Evolutionary conservation across 2,329 filamentous ascomycete species (phyloP).

Genomic region (Elsinoe fawcettii): DNA sequence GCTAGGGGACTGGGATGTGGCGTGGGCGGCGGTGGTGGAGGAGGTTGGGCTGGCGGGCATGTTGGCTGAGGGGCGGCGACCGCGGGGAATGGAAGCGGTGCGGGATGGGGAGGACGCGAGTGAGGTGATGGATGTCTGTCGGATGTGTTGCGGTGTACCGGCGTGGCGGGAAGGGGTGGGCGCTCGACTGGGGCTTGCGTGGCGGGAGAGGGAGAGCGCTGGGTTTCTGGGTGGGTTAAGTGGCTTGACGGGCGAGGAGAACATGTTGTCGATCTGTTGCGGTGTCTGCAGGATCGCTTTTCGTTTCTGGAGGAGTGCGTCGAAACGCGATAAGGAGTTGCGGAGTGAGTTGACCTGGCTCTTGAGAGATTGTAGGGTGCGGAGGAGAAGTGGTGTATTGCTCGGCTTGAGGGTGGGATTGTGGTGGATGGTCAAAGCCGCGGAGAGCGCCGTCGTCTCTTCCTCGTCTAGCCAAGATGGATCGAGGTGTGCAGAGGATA

Average conservation of each 20-base stretch:
- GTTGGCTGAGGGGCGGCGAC: slow-evolving; percentile 8
- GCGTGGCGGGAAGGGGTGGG: slow-evolving; percentile 21
- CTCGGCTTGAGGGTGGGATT: slow-evolving; percentile 31
- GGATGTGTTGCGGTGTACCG: slow-evolving; percentile 18
- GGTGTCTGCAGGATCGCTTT: slow-evolving; percentile 39
- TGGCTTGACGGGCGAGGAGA: slow-evolving; percentile 5
- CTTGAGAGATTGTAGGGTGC: slow-evolving; percentile 35
- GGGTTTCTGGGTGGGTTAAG: not conserved
- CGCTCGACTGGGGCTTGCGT: slow-evolving; percentile 12
- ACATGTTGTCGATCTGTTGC: slow-evolving; percentile 6
- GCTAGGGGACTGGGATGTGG: not conserved
- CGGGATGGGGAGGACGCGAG: slow-evolving; percentile 2
- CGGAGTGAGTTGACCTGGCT: slow-evolving; percentile 38
- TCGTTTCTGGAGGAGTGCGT: slow-evolving; percentile 41
- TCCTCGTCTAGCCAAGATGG: slow-evolving; percentile 37
- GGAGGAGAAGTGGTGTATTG: slow-evolving; percentile 34
- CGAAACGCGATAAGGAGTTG: slow-evolving; percentile 38
- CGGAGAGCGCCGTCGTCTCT: slow-evolving; percentile 24
- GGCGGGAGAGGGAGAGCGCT: slow-evolving; percentile 1
- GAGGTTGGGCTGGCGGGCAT: not conserved
- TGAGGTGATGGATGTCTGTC: slow-evolving; percentile 17
- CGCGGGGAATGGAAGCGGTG: not conserved
- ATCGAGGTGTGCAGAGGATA: slow-evolving; percentile 20
- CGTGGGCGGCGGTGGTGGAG: not conserved
- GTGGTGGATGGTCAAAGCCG: slow-evolving; percentile 28